phyloP scores from a whole-genome alignment of 1,139 yeast genomes.

The Kurtzmaniella natalensis region DNA sequence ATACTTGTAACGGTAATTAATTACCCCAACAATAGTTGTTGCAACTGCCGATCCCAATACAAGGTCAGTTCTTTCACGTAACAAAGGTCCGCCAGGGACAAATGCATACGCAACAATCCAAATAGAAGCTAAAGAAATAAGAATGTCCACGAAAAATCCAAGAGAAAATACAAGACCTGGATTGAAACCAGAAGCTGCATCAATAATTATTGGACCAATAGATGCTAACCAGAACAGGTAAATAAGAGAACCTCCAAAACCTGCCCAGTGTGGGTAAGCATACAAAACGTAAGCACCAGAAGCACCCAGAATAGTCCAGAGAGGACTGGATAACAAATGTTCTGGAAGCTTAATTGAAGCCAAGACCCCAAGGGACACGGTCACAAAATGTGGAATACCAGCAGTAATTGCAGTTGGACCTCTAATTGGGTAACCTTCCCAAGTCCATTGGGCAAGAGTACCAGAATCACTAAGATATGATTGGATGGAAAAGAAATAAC shows the following conservation, averaged over 20 bases:
- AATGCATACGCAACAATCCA: conserved; percentile 99
- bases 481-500: conserved; percentile 66
- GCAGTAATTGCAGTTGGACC: conserved; percentile 94
- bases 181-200: conserved; percentile 51
- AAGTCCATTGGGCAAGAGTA: conserved; percentile 81
- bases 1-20: conserved; percentile 28
- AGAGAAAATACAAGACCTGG: conserved; percentile 57
- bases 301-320: conserved; percentile 40
- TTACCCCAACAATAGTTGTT: conserved; percentile 43
- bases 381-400: conserved; percentile 62
- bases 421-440: conserved; percentile 86
- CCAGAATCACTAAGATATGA: conserved; percentile 81
- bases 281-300: conserved; percentile 49
- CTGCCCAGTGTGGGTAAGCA: conserved; percentile 68
- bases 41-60: conserved; percentile 45
- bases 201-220: conserved; percentile 60
- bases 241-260: conserved; percentile 70
- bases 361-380: conserved; percentile 54
- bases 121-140: conserved; percentile 73
- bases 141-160: conserved; percentile 51
- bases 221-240: conserved; percentile 63
- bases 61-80: conserved; percentile 84
- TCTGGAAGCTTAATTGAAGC: conserved; percentile 20
- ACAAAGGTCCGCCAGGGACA: conserved; percentile 87
- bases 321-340: conserved; percentile 18